Percentiles rank a stretch among this genome's conserved stretches.
phyloP scores from a whole-genome alignment of 169 alveolate genomes.

The Plasmodium chabaudi region DNA sequence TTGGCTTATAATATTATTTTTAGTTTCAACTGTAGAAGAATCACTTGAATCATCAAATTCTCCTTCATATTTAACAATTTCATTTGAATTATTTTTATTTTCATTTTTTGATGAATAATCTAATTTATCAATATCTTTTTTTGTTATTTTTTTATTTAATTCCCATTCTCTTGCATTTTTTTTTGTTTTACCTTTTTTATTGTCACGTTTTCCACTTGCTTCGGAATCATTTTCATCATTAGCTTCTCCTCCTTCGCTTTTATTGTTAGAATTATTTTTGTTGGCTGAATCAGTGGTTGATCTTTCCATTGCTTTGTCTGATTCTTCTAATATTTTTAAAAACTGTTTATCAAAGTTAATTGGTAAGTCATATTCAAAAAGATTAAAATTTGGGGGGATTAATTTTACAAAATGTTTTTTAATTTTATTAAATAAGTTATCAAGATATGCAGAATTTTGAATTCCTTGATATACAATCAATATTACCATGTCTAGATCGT shows the following conservation, averaged over 20 bases:
- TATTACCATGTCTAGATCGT: conserved; percentile 64
- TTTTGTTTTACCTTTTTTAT: conserved; percentile 36
- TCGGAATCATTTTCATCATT: conserved; percentile 14
- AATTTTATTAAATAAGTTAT: conserved; percentile 34
- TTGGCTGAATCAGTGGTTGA: neutral
- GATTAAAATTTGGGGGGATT: conserved; percentile 29
- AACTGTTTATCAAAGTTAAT: conserved; percentile 43
- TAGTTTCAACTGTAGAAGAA: conserved; percentile 28
- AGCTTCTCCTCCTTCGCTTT: conserved; percentile 7
- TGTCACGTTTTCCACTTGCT: neutral
- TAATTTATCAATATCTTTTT: conserved; percentile 56
- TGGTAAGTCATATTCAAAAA: conserved; percentile 29
- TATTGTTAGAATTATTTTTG: neutral
- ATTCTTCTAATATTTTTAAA: conserved; percentile 53
- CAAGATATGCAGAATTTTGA: conserved; percentile 55
- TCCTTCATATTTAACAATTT: conserved; percentile 34
- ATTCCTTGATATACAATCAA: conserved; percentile 62
- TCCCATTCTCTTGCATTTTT: conserved; percentile 76
- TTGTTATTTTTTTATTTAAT: conserved; percentile 41
- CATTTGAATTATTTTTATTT: conserved; percentile 7
- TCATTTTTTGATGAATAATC: conserved; percentile 47
- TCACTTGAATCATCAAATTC: conserved; percentile 67
- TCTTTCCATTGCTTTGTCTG: conserved; percentile 1
- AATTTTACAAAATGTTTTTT: conserved; percentile 47
- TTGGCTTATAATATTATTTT: conserved; percentile 39